These are phyloP conservation scores for Mycena chlorophos DNA, from an alignment of 768 basidiomycete species.

Conservation along the genomic window DNA sequence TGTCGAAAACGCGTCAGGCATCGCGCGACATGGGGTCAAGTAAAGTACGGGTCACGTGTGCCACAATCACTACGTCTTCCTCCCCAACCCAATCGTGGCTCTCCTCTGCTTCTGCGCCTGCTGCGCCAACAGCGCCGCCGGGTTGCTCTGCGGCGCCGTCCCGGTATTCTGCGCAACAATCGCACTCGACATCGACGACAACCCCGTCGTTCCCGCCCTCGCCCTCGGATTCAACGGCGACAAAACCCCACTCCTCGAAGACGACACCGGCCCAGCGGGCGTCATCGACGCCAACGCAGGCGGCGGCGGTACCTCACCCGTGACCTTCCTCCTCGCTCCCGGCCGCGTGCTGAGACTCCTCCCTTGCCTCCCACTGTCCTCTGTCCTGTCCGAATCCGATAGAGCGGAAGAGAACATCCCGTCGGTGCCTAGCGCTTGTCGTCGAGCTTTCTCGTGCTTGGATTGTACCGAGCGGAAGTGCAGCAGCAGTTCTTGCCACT, in stretches of 20 bases:
- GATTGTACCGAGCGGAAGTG: conserved; percentile 91
- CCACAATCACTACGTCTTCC: conserved; percentile 17
- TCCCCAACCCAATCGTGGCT: conserved; percentile 21
- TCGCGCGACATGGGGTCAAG: background rate
- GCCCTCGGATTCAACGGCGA: conserved; percentile 78
- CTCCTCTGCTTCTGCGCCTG: conserved; percentile 35
- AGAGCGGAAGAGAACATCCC: conserved; percentile 47
- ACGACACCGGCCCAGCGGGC: conserved; percentile 25
- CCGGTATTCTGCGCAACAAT: conserved; percentile 39
- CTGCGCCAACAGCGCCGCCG: conserved; percentile 18
- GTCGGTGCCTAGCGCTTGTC: conserved; percentile 73
- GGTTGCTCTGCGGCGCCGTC: conserved; percentile 31
- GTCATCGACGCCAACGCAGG: too few species aligned
- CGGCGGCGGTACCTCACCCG: conserved; percentile 43
- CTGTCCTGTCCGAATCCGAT: conserved; percentile 43
- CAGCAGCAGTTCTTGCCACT: conserved; percentile 91
- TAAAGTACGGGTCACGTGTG: background rate
- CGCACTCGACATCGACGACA: conserved; percentile 37
- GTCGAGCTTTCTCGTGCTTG: conserved; percentile 88
- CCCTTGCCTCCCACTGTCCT: conserved; percentile 28
- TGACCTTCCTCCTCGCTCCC: conserved; percentile 60
- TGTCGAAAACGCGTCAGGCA: conserved; percentile 9
- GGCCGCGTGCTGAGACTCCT: conserved; percentile 36
- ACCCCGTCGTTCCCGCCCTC: conserved; percentile 44
- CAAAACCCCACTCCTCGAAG: conserved; percentile 49